phyloP scores from a whole-genome alignment of 2,329 filamentous ascomycete genomes.

The Chrysosporium keratinophilum region DNA sequence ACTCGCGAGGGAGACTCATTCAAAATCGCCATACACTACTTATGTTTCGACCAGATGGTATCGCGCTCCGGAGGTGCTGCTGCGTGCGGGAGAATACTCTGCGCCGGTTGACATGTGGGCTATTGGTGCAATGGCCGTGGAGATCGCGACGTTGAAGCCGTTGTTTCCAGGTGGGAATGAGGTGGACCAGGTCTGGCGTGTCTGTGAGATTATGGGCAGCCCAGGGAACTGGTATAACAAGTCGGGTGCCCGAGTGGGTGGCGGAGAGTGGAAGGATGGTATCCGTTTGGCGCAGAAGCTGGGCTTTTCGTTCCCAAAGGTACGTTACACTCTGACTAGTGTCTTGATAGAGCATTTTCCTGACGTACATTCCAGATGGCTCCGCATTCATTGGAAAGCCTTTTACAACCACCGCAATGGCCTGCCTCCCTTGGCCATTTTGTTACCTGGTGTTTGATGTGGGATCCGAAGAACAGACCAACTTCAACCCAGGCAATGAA shows the following conservation, averaged over 20 bases:
- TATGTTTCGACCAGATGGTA: constrained; percentile 98
- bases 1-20: constrained; percentile 92
- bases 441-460: constrained; percentile 97
- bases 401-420: constrained; percentile 85
- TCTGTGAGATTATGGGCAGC: constrained; percentile 98
- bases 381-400: constrained; percentile 89
- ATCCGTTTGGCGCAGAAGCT: constrained; percentile 87
- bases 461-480: constrained; percentile 86
- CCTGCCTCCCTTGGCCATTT: constrained; percentile 78
- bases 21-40: constrained; percentile 90
- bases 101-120: constrained; percentile 98
- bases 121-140: constrained; percentile 94
- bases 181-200: constrained; percentile 96
- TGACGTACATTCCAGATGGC: constrained; percentile 58
- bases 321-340: constrained; percentile 23
- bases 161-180: constrained; percentile 96
- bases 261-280: constrained; percentile 95
- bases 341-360: neutral
- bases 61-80: constrained; percentile 79
- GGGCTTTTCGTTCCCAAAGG: constrained; percentile 92
- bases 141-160: constrained; percentile 91
- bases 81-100: constrained; percentile 92
- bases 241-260: constrained; percentile 71
- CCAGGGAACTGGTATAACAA: constrained; percentile 95
- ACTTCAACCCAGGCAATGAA: constrained; percentile 89